Evolutionary conservation across 768 basidiomycete species (phyloP), one percentile per base, ranked within the genome.

Genomic region (Macrocybe gigantea): DNA sequence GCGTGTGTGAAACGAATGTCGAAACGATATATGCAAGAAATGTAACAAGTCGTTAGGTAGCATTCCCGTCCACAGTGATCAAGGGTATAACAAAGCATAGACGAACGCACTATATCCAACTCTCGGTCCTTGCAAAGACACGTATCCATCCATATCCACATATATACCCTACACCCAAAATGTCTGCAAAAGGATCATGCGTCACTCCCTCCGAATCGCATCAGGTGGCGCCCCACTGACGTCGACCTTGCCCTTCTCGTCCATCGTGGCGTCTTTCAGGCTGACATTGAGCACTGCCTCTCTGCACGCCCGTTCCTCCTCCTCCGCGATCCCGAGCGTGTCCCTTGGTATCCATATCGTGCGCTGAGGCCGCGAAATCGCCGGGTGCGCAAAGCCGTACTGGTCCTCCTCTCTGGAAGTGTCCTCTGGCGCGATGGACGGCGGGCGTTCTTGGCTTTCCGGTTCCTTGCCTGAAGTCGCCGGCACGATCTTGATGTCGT

Each of bases 311-410:
- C 67, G 60, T 53, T 77, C 80, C 68, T 90, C 88, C 48, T 73
- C 79, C 51, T 78, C 78, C 34, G 70, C 65, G 46, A 92, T 58
- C 7, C 83, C 82, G n/a, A 80, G 67, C 15, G 64, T 56, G 61
- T 98, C 95, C 35, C 68, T 65, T 14, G 95, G 90, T 46, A 97
- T 64, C 95, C 95, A 98, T 32, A 97, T 69, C 5, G 80, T 72
- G 52, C 83, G 74, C 66, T 93, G 89, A 41, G 87, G 80, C 44
- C 80, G 66, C 52, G 71, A 79, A 47, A 79, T 74, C 6, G 92
- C 92, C 11, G 95, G 95, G 57, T 95, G 95, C 40, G 87, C 82
- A 68, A 95, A 97, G 9, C 86, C 85, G 57, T 82, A 82, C 43
- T 79, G 66, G 4, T 70, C 69, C 40, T 71, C 68, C 34, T 55